phyloP scores from a whole-genome alignment of 2,329 filamentous ascomycete species.

The Dendrostoma leiphaemia region DNA sequence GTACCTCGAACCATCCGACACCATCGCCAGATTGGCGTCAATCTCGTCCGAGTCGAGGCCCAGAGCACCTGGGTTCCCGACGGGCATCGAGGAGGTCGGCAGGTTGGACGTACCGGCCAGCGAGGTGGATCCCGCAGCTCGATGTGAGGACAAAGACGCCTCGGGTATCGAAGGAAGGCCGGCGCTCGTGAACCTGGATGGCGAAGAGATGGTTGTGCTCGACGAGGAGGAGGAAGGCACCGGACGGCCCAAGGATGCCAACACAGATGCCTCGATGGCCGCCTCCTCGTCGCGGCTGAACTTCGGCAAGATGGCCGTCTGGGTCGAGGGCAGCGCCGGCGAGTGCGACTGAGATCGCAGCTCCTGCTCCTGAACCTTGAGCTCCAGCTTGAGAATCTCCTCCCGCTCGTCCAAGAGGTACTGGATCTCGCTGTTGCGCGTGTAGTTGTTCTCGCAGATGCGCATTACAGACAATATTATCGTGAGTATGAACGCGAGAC shows the following conservation, averaged over 20 bases:
- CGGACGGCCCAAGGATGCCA: not conserved
- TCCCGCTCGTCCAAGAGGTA: slow-evolving; percentile 25
- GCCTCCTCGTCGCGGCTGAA: not conserved
- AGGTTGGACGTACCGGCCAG: not conserved
- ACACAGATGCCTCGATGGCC: not conserved
- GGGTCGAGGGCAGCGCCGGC: not conserved
- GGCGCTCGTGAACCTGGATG: not conserved
- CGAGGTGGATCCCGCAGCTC: not conserved
- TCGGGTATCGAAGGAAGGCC: not conserved
- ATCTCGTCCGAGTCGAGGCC: slow-evolving; percentile 17
- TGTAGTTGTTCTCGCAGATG: slow-evolving; percentile 30
- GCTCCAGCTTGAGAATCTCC: slow-evolving; percentile 24
- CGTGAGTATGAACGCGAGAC: slow-evolving; percentile 29
- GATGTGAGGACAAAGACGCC: not conserved
- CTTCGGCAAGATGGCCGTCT: not conserved
- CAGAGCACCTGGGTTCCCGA: not conserved
- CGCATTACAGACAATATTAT: slow-evolving; percentile 28
- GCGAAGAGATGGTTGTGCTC: not conserved
- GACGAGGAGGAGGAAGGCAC: not conserved
- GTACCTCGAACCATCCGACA: slow-evolving; percentile 29
- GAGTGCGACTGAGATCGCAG: not conserved
- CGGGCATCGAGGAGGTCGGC: not conserved
- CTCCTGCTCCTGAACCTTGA: slow-evolving; percentile 23
- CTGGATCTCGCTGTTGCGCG: slow-evolving; percentile 23
- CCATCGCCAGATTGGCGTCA: slow-evolving; percentile 28